Percentiles rank a stretch among this genome's conserved stretches.
phyloP scores from a whole-genome alignment of 257 asterid species.

The Solanum tarijense region DNA sequence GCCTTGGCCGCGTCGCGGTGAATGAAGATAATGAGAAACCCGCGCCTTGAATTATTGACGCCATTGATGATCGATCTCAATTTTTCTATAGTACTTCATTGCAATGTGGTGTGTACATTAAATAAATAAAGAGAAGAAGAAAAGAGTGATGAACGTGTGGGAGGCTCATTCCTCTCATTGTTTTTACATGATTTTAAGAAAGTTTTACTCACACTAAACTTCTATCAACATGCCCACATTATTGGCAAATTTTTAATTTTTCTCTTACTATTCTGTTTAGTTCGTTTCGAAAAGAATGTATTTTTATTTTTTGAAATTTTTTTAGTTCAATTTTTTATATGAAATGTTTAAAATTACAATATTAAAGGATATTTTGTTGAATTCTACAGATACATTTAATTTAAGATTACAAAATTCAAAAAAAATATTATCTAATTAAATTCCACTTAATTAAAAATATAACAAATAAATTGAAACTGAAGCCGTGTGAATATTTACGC shows the following conservation, averaged over 20 bases:
- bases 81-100: neutral
- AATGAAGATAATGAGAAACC: constrained; percentile 5
- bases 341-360: too few species aligned
- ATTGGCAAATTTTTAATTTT: neutral
- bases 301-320: too few species aligned
- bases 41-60: constrained; percentile 27
- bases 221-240: neutral
- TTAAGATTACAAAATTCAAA: too few species aligned
- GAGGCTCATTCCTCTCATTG: neutral
- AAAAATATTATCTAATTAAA: too few species aligned
- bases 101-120: neutral
- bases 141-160: neutral
- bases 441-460: too few species aligned
- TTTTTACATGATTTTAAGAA: neutral
- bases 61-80: constrained; percentile 19
- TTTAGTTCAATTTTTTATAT: too few species aligned
- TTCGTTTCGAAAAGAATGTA: too few species aligned
- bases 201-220: neutral
- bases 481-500: neutral
- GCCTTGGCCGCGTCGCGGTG: constrained; percentile 15
- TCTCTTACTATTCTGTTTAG: neutral
- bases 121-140: neutral
- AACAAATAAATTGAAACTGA: too few species aligned
- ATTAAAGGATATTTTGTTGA: too few species aligned
- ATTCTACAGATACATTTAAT: too few species aligned